Conservation (phyloP, 805 yeast species). For the Peterozyma toletana region DNA sequence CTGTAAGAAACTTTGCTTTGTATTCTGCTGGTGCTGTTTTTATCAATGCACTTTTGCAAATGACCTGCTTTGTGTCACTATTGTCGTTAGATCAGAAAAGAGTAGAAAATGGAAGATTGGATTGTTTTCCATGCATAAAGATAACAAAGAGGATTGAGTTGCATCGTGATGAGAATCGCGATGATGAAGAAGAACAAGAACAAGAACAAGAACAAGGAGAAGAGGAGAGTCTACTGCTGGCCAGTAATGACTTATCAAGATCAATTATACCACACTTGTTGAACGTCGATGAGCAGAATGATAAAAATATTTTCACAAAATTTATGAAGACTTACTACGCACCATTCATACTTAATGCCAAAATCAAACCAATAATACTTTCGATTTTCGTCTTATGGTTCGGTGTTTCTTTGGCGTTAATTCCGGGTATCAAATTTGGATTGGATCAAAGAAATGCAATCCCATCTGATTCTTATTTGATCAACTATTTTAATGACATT, state of each 20-base stretch:
- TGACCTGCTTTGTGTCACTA: conserved; percentile 74
- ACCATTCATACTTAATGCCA: conserved; percentile 45
- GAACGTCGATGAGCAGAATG: conserved; percentile 14
- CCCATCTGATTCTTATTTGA: conserved; percentile 75
- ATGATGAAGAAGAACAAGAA: conserved; percentile 7
- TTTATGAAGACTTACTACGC: conserved; percentile 46
- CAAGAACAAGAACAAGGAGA: conserved; percentile 8
- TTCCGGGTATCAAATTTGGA: conserved; percentile 72
- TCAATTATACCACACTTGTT: conserved; percentile 11
- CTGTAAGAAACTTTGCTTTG: conserved; percentile 87
- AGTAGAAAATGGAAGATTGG: conserved; percentile 50
- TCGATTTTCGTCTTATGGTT: conserved; percentile 53
- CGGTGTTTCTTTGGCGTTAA: conserved; percentile 57
- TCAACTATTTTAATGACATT: conserved; percentile 72
- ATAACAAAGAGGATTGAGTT: conserved; percentile 6
- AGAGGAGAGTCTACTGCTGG: neutral
- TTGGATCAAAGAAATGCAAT: conserved; percentile 86
- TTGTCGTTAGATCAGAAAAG: conserved; percentile 61
- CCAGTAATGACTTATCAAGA: neutral
- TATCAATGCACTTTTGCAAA: conserved; percentile 68
- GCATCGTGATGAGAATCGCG: conserved; percentile 5
- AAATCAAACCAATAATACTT: conserved; percentile 40
- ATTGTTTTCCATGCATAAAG: conserved; percentile 52
- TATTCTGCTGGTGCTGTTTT: conserved; percentile 85
- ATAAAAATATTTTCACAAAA: conserved; percentile 24